Conservation (phyloP, 2,329 filamentous ascomycete species). For the Aspergillus arachidicola region DNA sequence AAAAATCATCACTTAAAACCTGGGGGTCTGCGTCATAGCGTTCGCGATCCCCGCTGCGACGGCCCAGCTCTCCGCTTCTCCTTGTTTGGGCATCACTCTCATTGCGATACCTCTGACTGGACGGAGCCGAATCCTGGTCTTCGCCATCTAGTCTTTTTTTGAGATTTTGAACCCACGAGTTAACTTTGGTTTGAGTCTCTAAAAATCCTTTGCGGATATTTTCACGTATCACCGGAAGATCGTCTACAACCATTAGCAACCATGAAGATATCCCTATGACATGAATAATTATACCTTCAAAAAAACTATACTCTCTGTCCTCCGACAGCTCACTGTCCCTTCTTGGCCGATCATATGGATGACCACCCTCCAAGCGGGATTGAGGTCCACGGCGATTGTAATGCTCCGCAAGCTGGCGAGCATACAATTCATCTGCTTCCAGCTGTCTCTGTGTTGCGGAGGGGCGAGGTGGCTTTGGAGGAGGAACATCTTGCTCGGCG, state of each 20-base stretch:
- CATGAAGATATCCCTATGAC: neutral
- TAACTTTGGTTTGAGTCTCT: slow-evolving; percentile 91
- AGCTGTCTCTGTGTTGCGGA: slow-evolving; percentile 73
- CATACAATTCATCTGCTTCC: slow-evolving; percentile 88
- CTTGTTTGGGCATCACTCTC: slow-evolving; percentile 53
- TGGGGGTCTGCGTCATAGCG: slow-evolving; percentile 94
- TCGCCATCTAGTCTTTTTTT: slow-evolving; percentile 94
- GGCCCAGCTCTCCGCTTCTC: slow-evolving; percentile 63
- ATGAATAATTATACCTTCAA: slow-evolving; percentile 62
- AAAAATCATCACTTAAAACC: slow-evolving; percentile 87
- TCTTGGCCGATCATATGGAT: slow-evolving; percentile 48
- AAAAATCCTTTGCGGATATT: slow-evolving; percentile 93
- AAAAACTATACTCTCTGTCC: slow-evolving; percentile 82
- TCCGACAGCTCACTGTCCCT: slow-evolving; percentile 61
- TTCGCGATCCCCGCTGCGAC: slow-evolving; percentile 82
- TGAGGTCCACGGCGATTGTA: slow-evolving; percentile 60
- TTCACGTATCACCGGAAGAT: slow-evolving; percentile 88
- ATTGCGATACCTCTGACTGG: slow-evolving; percentile 33
- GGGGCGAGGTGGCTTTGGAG: slow-evolving; percentile 79
- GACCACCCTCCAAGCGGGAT: slow-evolving; percentile 34
- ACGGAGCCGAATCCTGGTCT: slow-evolving; percentile 64
- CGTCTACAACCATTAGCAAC: slow-evolving; percentile 59
- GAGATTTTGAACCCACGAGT: slow-evolving; percentile 85
- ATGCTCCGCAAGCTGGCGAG: slow-evolving; percentile 88
- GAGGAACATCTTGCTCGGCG: slow-evolving; percentile 63